Base-by-base conservation (phyloP, 2,329 filamentous ascomycete species). In the Lasiodiplodia citricola region DNA sequence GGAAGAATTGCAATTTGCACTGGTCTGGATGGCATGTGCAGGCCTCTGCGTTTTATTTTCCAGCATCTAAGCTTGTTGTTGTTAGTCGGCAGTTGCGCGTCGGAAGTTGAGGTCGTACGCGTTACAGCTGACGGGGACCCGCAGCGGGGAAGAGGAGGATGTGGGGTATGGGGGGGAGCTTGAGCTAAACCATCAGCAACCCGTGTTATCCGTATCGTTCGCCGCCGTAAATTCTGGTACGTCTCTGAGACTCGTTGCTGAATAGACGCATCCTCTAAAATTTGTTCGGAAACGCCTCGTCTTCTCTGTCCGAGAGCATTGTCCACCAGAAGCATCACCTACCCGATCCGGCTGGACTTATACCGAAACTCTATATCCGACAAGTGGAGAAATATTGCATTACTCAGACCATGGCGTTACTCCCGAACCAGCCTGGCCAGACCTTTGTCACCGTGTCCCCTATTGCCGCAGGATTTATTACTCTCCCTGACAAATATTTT, bases 401-500 rank as follows among this genome's bases (percentile, higher is more conserved):
- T 58, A n/a, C 47, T 65, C 62, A 38, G 35, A 21, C 64, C 51
- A 67, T 67, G 64, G 21, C 64, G 41, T 51, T 50, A 13, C 76
- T 75, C 23, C 64, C 74, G 23, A 70, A 73, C 2, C 65, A 70
- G 1, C 64, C 69, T 16, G 67, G 72, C 41, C 75, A 78, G 68
- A 72, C 68, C 23, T 78, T 75, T 67, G 75, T 78, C 13, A 75
- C 73, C 3, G 71, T 79, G 14, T 78, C 77, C 4, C 75, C 77
- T 14, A 72, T 79, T 3, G 72, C 75, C 57, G 76, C 72, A 14
- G 76, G 77, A 5, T 71, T 82, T 44, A 74, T 86, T 23, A 86
- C 83, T 16, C 78, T 86, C 4, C 83, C 83, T 0, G 82, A 86
- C 63, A 73, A 73, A 11, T 75, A 83, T 38, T 86, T 86, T 73